Evolutionary conservation across 2,329 filamentous ascomycete species (phyloP).

Genomic region (Triangularia setosa): DNA sequence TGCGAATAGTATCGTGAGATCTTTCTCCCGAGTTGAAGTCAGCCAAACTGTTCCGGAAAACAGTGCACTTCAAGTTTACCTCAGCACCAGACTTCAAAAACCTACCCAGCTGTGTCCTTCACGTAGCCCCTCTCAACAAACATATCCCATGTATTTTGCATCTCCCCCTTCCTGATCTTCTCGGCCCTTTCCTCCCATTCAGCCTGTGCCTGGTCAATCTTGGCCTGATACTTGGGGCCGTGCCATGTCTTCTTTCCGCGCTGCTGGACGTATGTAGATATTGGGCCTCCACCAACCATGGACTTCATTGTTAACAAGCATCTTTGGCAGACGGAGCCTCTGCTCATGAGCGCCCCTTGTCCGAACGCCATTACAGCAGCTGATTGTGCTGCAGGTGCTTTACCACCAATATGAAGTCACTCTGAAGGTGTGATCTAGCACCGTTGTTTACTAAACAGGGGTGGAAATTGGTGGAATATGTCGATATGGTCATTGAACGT

Average conservation of each 20-base stretch:
- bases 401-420: not conserved
- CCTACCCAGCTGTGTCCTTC: slow-evolving; percentile 71
- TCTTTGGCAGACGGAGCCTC: slow-evolving; percentile 18
- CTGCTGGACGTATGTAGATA: slow-evolving; percentile 5
- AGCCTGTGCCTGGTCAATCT: slow-evolving; percentile 38
- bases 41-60: not conserved
- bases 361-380: slow-evolving; percentile 18
- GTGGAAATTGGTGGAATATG: not conserved
- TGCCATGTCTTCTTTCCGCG: slow-evolving; percentile 9
- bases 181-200: slow-evolving; percentile 48
- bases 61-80: not conserved
- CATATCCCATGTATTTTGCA: slow-evolving; percentile 55
- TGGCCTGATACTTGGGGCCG: slow-evolving; percentile 38
- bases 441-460: not conserved
- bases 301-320: slow-evolving; percentile 11
- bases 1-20: slow-evolving; percentile 43
- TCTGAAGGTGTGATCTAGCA: not conserved
- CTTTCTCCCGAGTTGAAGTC: slow-evolving; percentile 37
- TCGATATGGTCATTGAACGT: not conserved
- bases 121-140: slow-evolving; percentile 70
- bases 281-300: not conserved
- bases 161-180: slow-evolving; percentile 47
- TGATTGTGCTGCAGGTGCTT: not conserved
- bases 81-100: slow-evolving; percentile 8
- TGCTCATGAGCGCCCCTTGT: slow-evolving; percentile 13